Evolutionary conservation across 306 rosid genomes (phyloP), one percentile per base, ranked within the genome.

Genomic region (Gillenia trifoliata): DNA sequence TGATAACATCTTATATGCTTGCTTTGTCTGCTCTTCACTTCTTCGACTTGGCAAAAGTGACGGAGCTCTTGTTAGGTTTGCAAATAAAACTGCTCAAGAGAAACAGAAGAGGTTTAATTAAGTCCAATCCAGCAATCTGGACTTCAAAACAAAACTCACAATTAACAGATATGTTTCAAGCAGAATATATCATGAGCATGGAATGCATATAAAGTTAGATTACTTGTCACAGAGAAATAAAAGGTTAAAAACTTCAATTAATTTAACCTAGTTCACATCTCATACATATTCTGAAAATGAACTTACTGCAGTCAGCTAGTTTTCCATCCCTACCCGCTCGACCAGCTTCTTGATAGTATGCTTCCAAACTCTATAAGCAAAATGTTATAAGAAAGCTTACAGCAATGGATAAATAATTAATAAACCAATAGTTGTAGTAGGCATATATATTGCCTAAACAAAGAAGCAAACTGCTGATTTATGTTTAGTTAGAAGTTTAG

Each of bases 321-420:
- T 89, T 88, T 45, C 98, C 98, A 82, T 93, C 98, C 75, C 98
- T 89, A 75, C 98, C 97, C 38, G 97, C 98, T 73, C 98, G 92
- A 23, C 98, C 97, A 68, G 97, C 98, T 87, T 91, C 97, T 88
- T 93, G 98, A 83, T 93, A 88, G 69, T 93, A 93, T 66, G 97
- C 96, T 82, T 93, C 98, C 84, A 91, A 83, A 83, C 98, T 93
- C 98, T 93, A 76, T 22, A 76, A 66, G 60, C 57, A 38, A 34
- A 62, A 26, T 19, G 80, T 72, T 78, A 73, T 25, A 72, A 54
- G 54, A 70, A 74, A 80, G 60, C 15, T 66, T 57, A 30, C 3
- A 23, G 52, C 40, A 23, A 33, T 22, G 55, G 6, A 61, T 20
- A 49, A 33, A 43, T 17, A 30, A 25, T 30, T 17, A 33, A 30